Evolutionary conservation across 2,329 filamentous ascomycete genomes (phyloP).

Genomic region (Fusarium begoniae): DNA sequence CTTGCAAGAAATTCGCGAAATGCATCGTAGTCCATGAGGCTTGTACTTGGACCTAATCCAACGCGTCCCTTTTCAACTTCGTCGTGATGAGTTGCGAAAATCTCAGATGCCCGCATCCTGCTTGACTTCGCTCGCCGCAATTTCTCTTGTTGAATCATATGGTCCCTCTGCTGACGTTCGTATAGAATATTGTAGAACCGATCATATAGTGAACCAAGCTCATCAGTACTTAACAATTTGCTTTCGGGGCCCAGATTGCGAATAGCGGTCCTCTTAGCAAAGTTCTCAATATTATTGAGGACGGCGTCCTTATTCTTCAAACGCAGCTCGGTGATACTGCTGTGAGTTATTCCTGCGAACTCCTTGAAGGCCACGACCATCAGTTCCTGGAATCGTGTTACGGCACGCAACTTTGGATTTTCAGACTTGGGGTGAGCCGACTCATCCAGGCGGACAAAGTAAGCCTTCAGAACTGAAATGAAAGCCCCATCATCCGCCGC

Average conservation of each 20-base stretch:
- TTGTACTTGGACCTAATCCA: slow-evolving; percentile 87
- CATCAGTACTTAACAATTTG: slow-evolving; percentile 85
- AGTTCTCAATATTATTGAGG: slow-evolving; percentile 94
- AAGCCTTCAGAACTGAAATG: slow-evolving; percentile 93
- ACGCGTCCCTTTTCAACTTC: slow-evolving; percentile 85
- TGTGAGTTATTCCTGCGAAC: slow-evolving; percentile 94
- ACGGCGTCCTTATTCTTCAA: slow-evolving; percentile 94
- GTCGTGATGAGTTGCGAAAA: slow-evolving; percentile 52
- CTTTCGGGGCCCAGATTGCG: slow-evolving; percentile 95
- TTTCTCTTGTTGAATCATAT: slow-evolving; percentile 80
- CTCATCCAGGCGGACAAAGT: slow-evolving; percentile 92
- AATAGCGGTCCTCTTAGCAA: slow-evolving; percentile 96
- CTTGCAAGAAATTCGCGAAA: slow-evolving; percentile 93
- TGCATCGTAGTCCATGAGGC: slow-evolving; percentile 95
- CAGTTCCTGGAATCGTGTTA: slow-evolving; percentile 95
- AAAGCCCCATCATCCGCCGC: slow-evolving; percentile 95
- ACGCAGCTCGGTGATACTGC: slow-evolving; percentile 87
- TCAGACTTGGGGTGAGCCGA: slow-evolving; percentile 96
- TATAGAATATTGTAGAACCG: slow-evolving; percentile 93
- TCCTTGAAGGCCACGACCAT: slow-evolving; percentile 99
- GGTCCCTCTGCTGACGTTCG: slow-evolving; percentile 85
- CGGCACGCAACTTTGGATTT: slow-evolving; percentile 91
- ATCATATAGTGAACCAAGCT: slow-evolving; percentile 91
- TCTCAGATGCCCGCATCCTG: slow-evolving; percentile 49
- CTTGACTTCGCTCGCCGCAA: slow-evolving; percentile 72